Conservation (phyloP, 2,329 filamentous ascomycete species). For the Colletotrichum simmondsii region DNA sequence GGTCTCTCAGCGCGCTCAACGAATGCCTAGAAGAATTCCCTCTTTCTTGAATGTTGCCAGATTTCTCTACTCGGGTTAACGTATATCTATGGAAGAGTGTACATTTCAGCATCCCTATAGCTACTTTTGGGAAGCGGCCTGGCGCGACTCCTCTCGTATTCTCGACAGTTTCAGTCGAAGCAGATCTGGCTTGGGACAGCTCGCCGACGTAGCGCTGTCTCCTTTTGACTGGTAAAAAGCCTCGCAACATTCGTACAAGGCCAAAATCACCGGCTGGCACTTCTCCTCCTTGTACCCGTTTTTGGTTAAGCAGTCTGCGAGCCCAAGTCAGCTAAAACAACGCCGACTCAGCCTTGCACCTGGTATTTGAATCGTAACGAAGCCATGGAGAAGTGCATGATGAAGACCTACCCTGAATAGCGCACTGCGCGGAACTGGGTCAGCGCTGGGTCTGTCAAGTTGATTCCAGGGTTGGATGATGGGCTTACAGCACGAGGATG, state of each 20-base stretch:
- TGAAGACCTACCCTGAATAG: slow-evolving; percentile 79
- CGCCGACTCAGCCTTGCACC: neutral
- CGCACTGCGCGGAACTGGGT: slow-evolving; percentile 70
- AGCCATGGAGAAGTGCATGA: neutral
- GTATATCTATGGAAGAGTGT: slow-evolving; percentile 57
- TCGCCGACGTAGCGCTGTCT: slow-evolving; percentile 78
- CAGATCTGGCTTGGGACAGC: slow-evolving; percentile 86
- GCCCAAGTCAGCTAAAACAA: neutral
- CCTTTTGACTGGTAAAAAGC: slow-evolving; percentile 86
- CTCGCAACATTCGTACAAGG: slow-evolving; percentile 93
- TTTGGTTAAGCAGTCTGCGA: slow-evolving; percentile 81
- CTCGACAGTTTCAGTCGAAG: slow-evolving; percentile 89
- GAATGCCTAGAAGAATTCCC: slow-evolving; percentile 90
- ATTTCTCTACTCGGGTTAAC: slow-evolving; percentile 59
- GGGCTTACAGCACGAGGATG: slow-evolving; percentile 81
- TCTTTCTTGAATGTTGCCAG: slow-evolving; percentile 78
- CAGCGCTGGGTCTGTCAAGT: neutral
- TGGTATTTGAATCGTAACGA: neutral
- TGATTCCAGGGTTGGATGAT: neutral
- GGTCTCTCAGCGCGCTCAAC: slow-evolving; percentile 96
- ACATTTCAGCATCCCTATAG: slow-evolving; percentile 45
- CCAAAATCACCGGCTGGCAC: slow-evolving; percentile 82
- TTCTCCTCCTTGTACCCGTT: slow-evolving; percentile 88
- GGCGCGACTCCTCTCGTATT: slow-evolving; percentile 56
- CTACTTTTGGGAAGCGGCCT: neutral